Evolutionary conservation across 2,329 filamentous ascomycete genomes (phyloP), one percentile per base, ranked within the genome.

Genomic region (Chaetomiaceae sp.): DNA sequence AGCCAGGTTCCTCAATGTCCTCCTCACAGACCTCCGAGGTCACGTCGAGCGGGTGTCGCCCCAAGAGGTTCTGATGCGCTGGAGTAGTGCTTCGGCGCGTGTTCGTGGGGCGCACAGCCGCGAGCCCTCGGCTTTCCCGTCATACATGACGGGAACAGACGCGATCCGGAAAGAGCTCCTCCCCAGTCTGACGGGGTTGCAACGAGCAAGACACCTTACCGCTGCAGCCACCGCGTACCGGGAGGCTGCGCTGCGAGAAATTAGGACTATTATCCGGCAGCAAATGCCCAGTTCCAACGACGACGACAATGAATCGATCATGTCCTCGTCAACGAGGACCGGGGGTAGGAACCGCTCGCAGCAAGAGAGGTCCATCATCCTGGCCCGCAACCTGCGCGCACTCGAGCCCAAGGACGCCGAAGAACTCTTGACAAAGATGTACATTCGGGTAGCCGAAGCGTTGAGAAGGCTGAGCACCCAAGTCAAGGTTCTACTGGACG

Each of bases 211-310:
- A 59, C 85, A 94, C 64, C 87, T 92, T 2, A 84, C 84, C 4
- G 82, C 85, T 33, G 94, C 94, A 19, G 88, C 91, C n/a, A 80
- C 85, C 36, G 83, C 85, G 0, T 97, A 94, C 69, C 83, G 92
- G 59, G 91, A 95, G 37, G 81, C 88, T 0, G 83, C 95, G 12
- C 74, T 95, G 57, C 85, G 88, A 46, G 94, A 99, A 69, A 86
- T 97, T 67, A 88, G 92, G 63, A 84, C 82, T 31, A 75, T 97
- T 45, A 92, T 99, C 46, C 82, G 91, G 50, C 83, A 84, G 53
- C 88, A 92, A 22, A 77, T 99, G 36, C 94, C 94, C 0, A 96
- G 91, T 65, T 95, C 92, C 11, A 94, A 84, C 62, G 94, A 99
- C 56, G 92, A 97, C 61, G 94, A 99, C 66, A 89, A 87, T 57